These are phyloP conservation scores for Polychaeton citri DNA, from an alignment of 2,329 filamentous ascomycete species.

Conservation along the genomic window DNA sequence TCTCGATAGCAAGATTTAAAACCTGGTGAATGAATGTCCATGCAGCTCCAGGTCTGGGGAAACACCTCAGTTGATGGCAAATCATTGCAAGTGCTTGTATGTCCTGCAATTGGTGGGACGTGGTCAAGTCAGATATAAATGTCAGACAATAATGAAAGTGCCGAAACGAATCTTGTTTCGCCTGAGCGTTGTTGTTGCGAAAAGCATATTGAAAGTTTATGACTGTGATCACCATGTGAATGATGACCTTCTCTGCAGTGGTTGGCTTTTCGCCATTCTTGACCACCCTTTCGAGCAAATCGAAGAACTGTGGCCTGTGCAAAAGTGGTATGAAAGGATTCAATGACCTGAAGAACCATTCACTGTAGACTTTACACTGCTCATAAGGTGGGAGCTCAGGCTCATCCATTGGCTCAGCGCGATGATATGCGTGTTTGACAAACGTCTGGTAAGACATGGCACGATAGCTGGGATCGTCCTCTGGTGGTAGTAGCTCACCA, in stretches of 20 bases:
- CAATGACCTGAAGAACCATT: constrained; percentile 63
- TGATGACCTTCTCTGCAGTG: constrained; percentile 51
- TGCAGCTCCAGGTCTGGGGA: constrained; percentile 66
- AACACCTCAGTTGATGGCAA: constrained; percentile 57
- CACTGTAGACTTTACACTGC: constrained; percentile 54
- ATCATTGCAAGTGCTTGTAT: constrained; percentile 64
- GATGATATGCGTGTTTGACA: constrained; percentile 48
- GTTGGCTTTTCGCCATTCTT: constrained; percentile 54
- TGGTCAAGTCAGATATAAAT: constrained; percentile 52
- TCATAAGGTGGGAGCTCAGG: constrained; percentile 50
- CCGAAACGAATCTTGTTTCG: constrained; percentile 55
- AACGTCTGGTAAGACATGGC: constrained; percentile 59
- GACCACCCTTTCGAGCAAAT: constrained; percentile 55
- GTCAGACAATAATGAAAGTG: constrained; percentile 67
- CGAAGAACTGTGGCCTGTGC: constrained; percentile 62
- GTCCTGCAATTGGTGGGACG: constrained; percentile 49
- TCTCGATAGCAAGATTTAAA: constrained; percentile 56
- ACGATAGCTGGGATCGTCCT: constrained; percentile 48
- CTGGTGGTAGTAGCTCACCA: constrained; percentile 53
- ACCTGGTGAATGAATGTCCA: constrained; percentile 54
- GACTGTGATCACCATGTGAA: constrained; percentile 68
- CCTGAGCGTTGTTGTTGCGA: constrained; percentile 46
- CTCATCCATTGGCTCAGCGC: constrained; percentile 38
- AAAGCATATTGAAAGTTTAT: constrained; percentile 68
- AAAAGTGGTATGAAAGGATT: constrained; percentile 61